A percentile compares a stretch with the other conserved stretches of the same genome.
Conservation (phyloP, 139 green algal species). For the Parachlorella kessleri region DNA sequence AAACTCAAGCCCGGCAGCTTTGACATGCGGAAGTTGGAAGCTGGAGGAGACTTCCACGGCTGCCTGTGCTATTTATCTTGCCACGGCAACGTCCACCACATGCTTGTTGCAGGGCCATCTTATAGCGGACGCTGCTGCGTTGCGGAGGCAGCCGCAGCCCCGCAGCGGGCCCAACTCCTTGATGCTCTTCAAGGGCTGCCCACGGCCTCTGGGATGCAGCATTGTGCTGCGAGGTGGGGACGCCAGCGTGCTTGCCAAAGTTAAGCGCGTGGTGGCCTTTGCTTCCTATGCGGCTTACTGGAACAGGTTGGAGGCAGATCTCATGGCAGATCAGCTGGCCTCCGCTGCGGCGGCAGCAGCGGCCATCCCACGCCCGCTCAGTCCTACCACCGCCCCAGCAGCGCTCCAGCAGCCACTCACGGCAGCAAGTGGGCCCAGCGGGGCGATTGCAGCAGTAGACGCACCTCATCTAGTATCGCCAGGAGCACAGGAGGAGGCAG, state of each 20-base stretch:
- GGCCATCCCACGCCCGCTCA: too few species aligned
- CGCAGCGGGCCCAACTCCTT: slow-evolving; percentile 28
- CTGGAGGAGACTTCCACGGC: too few species aligned
- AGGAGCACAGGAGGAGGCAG: too few species aligned
- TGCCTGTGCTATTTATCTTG: not conserved
- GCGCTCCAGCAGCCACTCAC: too few species aligned
- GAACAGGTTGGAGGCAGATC: slow-evolving; percentile 57
- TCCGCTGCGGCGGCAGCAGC: slow-evolving; percentile 10
- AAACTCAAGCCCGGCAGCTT: too few species aligned
- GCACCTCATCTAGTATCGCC: too few species aligned
- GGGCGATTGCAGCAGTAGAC: too few species aligned
- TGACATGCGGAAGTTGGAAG: too few species aligned
- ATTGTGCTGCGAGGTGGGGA: slow-evolving; percentile 63
- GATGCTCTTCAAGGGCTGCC: slow-evolving; percentile 82
- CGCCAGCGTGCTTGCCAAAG: slow-evolving; percentile 39
- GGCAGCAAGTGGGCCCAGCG: too few species aligned
- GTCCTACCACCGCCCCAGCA: too few species aligned
- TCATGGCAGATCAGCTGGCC: slow-evolving; percentile 65
- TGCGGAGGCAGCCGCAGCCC: not conserved
- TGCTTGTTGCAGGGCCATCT: slow-evolving; percentile 14
- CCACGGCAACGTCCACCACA: not conserved
- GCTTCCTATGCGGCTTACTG: slow-evolving; percentile 72
- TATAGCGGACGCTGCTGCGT: not conserved
- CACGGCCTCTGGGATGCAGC: slow-evolving; percentile 67
- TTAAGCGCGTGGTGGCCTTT: slow-evolving; percentile 59